A percentile compares a stretch with the other conserved stretches of the same genome.
Conservation (phyloP, 768 basidiomycete genomes). For the Lentinula boryana region DNA sequence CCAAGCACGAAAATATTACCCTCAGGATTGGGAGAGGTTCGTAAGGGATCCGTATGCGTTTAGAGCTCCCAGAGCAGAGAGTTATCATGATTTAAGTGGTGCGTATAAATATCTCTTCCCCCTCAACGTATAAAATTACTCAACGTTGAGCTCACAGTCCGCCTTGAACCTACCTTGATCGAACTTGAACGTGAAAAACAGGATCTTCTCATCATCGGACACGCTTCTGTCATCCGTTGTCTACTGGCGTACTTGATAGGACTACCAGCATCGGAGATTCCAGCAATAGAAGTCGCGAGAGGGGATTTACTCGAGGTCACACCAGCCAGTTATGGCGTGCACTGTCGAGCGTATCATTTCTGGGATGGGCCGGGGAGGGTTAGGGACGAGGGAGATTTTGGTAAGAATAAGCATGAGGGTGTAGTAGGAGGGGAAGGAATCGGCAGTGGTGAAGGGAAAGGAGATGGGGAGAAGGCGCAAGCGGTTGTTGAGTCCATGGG, state of each 20-base stretch:
- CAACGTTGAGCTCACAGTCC: conserved; percentile 44
- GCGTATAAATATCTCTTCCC: conserved; percentile 13
- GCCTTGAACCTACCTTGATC: conserved; percentile 87
- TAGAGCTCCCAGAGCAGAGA: conserved; percentile 89
- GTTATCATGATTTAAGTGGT: conserved; percentile 94
- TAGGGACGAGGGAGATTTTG: conserved; percentile 18
- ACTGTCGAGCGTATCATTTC: conserved; percentile 86
- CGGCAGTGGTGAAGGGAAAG: conserved; percentile 19
- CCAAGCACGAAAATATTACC: conserved; percentile 84
- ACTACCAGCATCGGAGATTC: conserved; percentile 91
- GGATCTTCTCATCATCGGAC: conserved; percentile 93
- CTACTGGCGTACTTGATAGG: conserved; percentile 91
- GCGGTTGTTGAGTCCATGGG: too few species aligned
- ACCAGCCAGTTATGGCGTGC: conserved; percentile 85
- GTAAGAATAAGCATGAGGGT: not conserved
- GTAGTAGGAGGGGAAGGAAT: not conserved
- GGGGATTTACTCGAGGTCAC: conserved; percentile 95
- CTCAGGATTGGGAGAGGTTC: conserved; percentile 92
- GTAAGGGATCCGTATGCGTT: conserved; percentile 90
- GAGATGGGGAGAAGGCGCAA: not conserved
- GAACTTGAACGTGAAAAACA: conserved; percentile 93
- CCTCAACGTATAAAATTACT: too few species aligned
- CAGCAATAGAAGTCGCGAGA: conserved; percentile 93
- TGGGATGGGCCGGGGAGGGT: conserved; percentile 82
- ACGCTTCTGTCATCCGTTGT: conserved; percentile 96